Evolutionary conservation across 768 basidiomycete species (phyloP), one percentile per base, ranked within the genome.

Genomic region (Hygrophorus russula): DNA sequence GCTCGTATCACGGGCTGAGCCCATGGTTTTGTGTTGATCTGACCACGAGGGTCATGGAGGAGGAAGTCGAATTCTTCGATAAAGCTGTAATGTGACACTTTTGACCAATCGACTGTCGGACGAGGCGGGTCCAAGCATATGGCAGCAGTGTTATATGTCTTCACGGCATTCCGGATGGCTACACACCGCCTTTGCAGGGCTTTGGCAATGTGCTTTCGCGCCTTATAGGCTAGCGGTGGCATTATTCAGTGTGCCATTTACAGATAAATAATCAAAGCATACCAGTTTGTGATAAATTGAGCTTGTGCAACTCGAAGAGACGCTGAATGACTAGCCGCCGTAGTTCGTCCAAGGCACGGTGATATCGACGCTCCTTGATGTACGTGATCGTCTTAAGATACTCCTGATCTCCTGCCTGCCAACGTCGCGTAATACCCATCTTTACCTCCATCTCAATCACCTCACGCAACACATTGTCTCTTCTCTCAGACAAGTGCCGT

Each of bases 241-340:
- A 17, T 12, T 14, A 17, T 14, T 29, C 40, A 14, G 15, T 17
- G 45, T 44, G 33, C 24, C 40, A 32, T 11, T n/a, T n/a, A n/a
- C n/a, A n/a, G n/a, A 13, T 19, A 24, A 51, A 24, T 24, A 7
- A 24, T 24, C 24, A 24, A n/a, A n/a, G n/a, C 54, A 18, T 45
- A 64, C 65, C 66, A 14, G 58, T 66, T 3, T 52, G 45, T 11
- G 59, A 51, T 10, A 66, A 48, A 49, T 67, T 66, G 17, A 65
- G 43, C 46, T 62, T 62, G 24, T 24, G 24, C 7, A 24, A 7
- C 24, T 24, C 24, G 24, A 24, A 24, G 4, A 24, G 24, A 24
- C 7, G 24, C 24, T 24, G 7, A 3, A 24, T 7, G 24, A 24
- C 7, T 7, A 24, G 7, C 24, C 24, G 7, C 24, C 24, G 24